A percentile compares a stretch with the other conserved stretches of the same genome.
phyloP scores from a whole-genome alignment of 768 basidiomycete species.

The Lactarius trivialis region DNA sequence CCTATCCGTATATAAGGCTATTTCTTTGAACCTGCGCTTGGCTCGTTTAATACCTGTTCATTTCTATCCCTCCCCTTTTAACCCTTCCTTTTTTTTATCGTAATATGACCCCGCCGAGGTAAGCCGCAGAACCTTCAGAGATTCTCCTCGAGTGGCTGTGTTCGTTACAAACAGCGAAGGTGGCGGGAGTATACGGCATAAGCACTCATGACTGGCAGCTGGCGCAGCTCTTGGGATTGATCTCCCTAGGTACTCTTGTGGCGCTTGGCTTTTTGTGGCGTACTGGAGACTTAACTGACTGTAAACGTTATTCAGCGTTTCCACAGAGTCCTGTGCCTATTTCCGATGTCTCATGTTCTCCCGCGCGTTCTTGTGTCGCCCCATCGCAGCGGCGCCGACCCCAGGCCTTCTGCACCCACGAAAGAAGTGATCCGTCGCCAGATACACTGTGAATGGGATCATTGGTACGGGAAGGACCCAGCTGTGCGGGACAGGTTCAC shows the following conservation, averaged over 20 bases:
- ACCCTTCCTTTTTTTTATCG: background rate
- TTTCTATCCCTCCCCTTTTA: background rate
- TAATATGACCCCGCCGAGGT: background rate
- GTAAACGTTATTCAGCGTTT: no score
- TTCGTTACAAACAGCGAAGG: background rate
- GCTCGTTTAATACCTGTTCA: background rate
- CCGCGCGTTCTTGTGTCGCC: no score
- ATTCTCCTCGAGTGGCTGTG: background rate
- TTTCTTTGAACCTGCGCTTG: background rate
- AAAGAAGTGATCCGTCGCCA: no score
- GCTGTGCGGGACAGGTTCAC: background rate
- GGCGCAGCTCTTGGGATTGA: background rate
- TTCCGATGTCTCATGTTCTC: background rate
- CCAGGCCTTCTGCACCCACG: no score
- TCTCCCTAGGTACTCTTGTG: background rate
- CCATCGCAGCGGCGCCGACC: no score
- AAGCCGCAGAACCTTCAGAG: background rate
- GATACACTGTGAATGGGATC: background rate
- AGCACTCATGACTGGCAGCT: background rate
- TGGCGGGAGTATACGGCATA: background rate
- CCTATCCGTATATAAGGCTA: background rate
- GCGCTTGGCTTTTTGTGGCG: background rate
- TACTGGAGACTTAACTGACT: no score
- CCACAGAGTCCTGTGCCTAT: background rate
- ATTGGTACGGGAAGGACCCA: background rate